phyloP scores from a whole-genome alignment of 2,329 filamentous ascomycete genomes.

The Colletotrichum sidae region DNA sequence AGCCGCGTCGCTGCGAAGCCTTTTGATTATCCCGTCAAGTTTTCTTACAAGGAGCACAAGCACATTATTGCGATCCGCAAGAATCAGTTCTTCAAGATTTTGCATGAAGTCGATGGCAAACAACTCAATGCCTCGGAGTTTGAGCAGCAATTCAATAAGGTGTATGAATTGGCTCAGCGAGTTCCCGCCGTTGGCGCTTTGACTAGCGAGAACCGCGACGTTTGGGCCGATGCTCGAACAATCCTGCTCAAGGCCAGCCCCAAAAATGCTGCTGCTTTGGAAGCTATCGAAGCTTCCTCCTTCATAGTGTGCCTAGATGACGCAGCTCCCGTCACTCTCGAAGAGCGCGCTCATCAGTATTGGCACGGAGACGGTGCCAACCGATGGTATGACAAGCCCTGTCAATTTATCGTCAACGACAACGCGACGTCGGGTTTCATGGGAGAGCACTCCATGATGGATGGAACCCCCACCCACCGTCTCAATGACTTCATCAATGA shows the following conservation, averaged over 20 bases:
- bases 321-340: slow-evolving; percentile 88
- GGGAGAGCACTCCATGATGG: slow-evolving; percentile 99
- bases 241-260: slow-evolving; percentile 81
- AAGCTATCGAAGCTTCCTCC: slow-evolving; percentile 87
- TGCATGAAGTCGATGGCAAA: slow-evolving; percentile 82
- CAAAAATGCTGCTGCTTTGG: slow-evolving; percentile 81
- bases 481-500: slow-evolving; percentile 95
- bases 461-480: slow-evolving; percentile 96
- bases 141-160: slow-evolving; percentile 86
- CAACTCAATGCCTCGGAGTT: slow-evolving; percentile 91
- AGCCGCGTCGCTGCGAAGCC: slow-evolving; percentile 86
- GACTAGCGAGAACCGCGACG: slow-evolving; percentile 92
- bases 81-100: slow-evolving; percentile 97
- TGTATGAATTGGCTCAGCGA: slow-evolving; percentile 82
- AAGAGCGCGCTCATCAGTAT: slow-evolving; percentile 95
- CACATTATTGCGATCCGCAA: slow-evolving; percentile 92
- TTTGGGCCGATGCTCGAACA: slow-evolving; percentile 87
- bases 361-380: slow-evolving; percentile 98
- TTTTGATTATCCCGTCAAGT: slow-evolving; percentile 87
- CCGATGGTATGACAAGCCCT: slow-evolving; percentile 97
- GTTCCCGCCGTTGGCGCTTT: slow-evolving; percentile 83
- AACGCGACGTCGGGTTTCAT: slow-evolving; percentile 98
- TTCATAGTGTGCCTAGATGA: slow-evolving; percentile 96
- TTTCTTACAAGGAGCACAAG: slow-evolving; percentile 78
- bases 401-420: slow-evolving; percentile 98